These are phyloP conservation scores for Quercus ilex DNA, from an alignment of 306 rosid genomes.

Conservation along the genomic window DNA sequence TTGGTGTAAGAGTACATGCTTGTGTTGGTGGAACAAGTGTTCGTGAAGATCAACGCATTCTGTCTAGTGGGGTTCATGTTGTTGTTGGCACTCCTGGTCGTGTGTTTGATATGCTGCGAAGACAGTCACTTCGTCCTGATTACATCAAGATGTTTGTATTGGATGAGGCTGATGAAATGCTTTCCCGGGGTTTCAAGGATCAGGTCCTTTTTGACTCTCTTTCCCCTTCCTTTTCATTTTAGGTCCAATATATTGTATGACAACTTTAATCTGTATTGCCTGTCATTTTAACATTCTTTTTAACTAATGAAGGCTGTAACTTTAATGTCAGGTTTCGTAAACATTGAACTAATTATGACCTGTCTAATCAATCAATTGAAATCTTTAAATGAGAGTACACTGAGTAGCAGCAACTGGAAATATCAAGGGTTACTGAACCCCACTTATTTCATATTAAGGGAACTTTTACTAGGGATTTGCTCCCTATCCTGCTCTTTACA, in stretches of 20 bases:
- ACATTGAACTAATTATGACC: not conserved
- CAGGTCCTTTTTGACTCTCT: slow-evolving; percentile 43
- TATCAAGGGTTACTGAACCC: not conserved
- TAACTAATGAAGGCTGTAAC: not conserved
- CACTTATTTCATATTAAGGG: not conserved
- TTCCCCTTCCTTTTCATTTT: not conserved
- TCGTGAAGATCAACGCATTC: slow-evolving; percentile 76
- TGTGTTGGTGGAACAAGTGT: slow-evolving; percentile 84
- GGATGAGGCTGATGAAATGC: slow-evolving; percentile 92
- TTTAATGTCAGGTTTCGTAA: not conserved
- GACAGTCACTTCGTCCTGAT: slow-evolving; percentile 68
- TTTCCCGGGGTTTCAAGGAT: slow-evolving; percentile 75
- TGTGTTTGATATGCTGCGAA: slow-evolving; percentile 75
- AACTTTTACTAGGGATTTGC: not conserved
- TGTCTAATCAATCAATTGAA: not conserved
- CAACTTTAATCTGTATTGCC: not conserved
- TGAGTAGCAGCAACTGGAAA: not conserved
- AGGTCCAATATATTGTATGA: not conserved
- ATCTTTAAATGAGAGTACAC: not conserved
- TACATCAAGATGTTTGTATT: slow-evolving; percentile 73
- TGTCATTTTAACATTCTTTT: not conserved
- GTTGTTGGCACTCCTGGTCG: slow-evolving; percentile 90
- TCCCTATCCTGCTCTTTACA: not conserved
- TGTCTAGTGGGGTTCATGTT: slow-evolving; percentile 70
- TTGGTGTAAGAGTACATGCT: slow-evolving; percentile 78